Base-by-base conservation (phyloP, 225 moss, liverwort and hornwort genomes). In the Polytrichum commune region DNA sequence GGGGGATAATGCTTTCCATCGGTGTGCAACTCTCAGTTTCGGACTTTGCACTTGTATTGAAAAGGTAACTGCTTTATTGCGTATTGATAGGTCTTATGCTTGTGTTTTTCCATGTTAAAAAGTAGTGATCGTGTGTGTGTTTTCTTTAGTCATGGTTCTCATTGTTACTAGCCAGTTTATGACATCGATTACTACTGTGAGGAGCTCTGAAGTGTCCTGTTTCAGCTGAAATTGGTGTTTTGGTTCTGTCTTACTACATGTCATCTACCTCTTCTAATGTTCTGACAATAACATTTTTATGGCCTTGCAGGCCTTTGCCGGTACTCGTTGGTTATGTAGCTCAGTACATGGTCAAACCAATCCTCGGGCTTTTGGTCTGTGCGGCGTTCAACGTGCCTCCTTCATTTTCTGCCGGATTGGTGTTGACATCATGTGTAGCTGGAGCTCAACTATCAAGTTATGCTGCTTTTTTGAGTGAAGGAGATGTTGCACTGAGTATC, bases 361-460 rank as follows among this genome's bases (percentile, higher is more conserved):
- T 93, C 46, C 76, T 98, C 35, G 98, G 98, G 54, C 80, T 93
- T 6, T 28, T 84, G 75, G 83, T 85, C 25, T 95, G 93, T 35
- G 81, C 81, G 26, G 78, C 90, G 25, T 98, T 98, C 72, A 82
- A 78, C 54, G 98, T 98, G 33, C 65, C 93, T 66, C 72, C 89
- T 67, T 82, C 83, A 16, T 98, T 98, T 75, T 88, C 95, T 24
- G 85, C 98, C 23, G 98, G 98, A 63, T 80, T 98, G 70, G 76
- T 98, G 63, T 93, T 98, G 27, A 98, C 98, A 27, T 83, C 98
- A 69, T 98, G 98, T 77, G 98, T 98, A 27, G 95, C 98, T 63
- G 98, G 98, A 73, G 98, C 98, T 32, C 98, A 98, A 76, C 78
- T 98, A 8, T 98, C 98, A 68, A 98, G 95, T 76, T 98, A 98